Evolutionary conservation across 306 rosid species (phyloP).

Genomic region (Adenanthera pavonina): DNA sequence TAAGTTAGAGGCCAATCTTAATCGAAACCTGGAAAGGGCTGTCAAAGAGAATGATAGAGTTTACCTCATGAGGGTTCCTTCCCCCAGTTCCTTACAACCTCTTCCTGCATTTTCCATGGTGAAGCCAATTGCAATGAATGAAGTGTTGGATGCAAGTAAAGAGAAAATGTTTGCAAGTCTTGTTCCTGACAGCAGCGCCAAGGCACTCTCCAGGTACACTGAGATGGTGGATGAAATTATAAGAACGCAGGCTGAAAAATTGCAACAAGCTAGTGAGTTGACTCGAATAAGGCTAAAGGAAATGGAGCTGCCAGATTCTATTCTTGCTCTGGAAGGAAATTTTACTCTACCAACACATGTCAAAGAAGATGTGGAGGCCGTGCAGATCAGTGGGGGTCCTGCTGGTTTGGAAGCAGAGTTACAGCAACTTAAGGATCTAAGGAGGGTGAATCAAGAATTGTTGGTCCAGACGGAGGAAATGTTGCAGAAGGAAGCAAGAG

Average conservation of each 20-base stretch:
- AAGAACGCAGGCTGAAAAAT: slow-evolving; percentile 91
- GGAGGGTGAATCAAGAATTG: slow-evolving; percentile 92
- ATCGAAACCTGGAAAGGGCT: slow-evolving; percentile 91
- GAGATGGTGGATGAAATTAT: slow-evolving; percentile 94
- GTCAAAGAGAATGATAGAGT: slow-evolving; percentile 96
- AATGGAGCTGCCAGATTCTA: slow-evolving; percentile 96
- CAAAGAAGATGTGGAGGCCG: slow-evolving; percentile 98
- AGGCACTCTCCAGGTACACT: slow-evolving; percentile 95
- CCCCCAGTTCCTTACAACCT: slow-evolving; percentile 67
- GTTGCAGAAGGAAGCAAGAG: slow-evolving; percentile 92
- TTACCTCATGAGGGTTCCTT: slow-evolving; percentile 96
- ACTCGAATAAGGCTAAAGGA: slow-evolving; percentile 97
- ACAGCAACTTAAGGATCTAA: slow-evolving; percentile 91
- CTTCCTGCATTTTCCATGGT: slow-evolving; percentile 90
- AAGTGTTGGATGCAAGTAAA: slow-evolving; percentile 92
- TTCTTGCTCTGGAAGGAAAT: slow-evolving; percentile 96
- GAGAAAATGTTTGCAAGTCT: slow-evolving; percentile 94
- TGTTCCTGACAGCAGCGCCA: slow-evolving; percentile 92
- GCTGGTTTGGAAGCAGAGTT: slow-evolving; percentile 92
- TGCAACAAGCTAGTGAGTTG: slow-evolving; percentile 95
- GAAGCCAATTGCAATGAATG: slow-evolving; percentile 86
- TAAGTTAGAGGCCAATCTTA: slow-evolving; percentile 81
- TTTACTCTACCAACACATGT: slow-evolving; percentile 72
- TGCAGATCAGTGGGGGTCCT: slow-evolving; percentile 95
- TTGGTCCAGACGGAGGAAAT: slow-evolving; percentile 89